phyloP scores from a whole-genome alignment of 164 flowering plant species.

The Stephania japonica region DNA sequence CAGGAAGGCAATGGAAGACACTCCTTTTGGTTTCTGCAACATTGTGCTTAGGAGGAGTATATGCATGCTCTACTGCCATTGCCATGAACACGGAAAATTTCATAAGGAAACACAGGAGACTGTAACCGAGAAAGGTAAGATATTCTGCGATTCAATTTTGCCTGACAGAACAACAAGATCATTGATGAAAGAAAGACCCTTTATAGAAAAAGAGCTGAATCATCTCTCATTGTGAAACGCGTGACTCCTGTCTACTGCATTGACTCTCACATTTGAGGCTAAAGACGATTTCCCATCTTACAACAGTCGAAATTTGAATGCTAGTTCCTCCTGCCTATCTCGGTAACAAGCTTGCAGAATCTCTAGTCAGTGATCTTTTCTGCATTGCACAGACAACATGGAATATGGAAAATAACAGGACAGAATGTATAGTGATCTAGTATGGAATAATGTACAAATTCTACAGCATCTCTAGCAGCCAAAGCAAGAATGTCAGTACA shows the following conservation, averaged over 20 bases:
- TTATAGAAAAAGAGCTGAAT: conserved; percentile 51
- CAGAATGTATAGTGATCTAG: not conserved
- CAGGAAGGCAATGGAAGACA: conserved; percentile 80
- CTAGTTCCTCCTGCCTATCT: conserved; percentile 65
- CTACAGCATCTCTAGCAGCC: conserved; percentile 79
- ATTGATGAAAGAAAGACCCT: conserved; percentile 59
- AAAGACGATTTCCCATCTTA: conserved; percentile 59
- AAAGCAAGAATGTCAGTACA: conserved; percentile 74
- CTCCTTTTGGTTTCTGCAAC: conserved; percentile 42
- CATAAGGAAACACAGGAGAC: conserved; percentile 76
- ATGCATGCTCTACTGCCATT: conserved; percentile 57
- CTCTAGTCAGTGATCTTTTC: not conserved
- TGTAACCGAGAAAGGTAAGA: conserved; percentile 21
- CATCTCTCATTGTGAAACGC: conserved; percentile 58
- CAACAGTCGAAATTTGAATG: conserved; percentile 55
- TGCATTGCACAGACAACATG: not conserved
- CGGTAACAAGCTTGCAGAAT: not conserved
- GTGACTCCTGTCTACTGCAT: conserved; percentile 57
- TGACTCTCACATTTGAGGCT: conserved; percentile 57
- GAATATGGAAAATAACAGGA: not conserved
- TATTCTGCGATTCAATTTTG: conserved; percentile 12
- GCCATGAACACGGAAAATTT: conserved; percentile 81
- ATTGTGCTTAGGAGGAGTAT: conserved; percentile 48
- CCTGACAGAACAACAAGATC: conserved; percentile 77
- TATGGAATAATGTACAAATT: conserved; percentile 37